Evolutionary conservation across 768 basidiomycete genomes (phyloP), one percentile per base, ranked within the genome.

Genomic region (Mycena latifolia): DNA sequence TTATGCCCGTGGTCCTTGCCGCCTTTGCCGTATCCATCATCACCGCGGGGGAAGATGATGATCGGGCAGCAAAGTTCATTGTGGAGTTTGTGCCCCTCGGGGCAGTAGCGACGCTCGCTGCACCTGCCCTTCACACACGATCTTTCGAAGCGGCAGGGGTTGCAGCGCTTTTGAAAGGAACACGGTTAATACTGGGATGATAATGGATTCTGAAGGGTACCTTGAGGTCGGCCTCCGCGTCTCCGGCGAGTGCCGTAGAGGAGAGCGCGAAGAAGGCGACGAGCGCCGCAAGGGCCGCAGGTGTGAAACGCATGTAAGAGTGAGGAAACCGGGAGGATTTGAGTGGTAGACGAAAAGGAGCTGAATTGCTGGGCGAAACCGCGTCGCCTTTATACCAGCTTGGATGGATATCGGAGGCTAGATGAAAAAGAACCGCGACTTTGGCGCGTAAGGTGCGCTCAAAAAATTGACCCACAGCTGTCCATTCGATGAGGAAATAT

Each of bases 281-380:
- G 51, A 61, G 52, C 8, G 41, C 60, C 25, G 52, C 60, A 20
- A 46, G 7, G 18, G 55, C 46, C 24, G 55, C 9, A 24, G 43
- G 9, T 18, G 55, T 20, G 55, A 56, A 46, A 22, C 55, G 55
- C 55, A 56, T 56, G 45, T 11, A 1, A 45, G 55, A 41, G 24
- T 41, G 20, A 25, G 24, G n/a, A 33, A 11, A 33, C 4, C 3
- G 37, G 37, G 35, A 25, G 35, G 43, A 31, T 17, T 43, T 29
- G 48, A 24, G 22, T 58, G 45, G n/a, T 35, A 35, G 41, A 20
- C 28, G 58, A 14, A 17, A 14, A 37, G 51, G 58, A 41, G 58
- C 58, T 60, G 58, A 37, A 61, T 18, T 61, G 59, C 51, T 61
- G 59, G 43, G 52, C 24, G 25, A n/a, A 43, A n/a, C 18, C 12